A percentile compares a stretch with the other conserved stretches of the same genome.
Evolutionary conservation across 768 basidiomycete species (phyloP).

Genomic region (Tricholoma sp.): DNA sequence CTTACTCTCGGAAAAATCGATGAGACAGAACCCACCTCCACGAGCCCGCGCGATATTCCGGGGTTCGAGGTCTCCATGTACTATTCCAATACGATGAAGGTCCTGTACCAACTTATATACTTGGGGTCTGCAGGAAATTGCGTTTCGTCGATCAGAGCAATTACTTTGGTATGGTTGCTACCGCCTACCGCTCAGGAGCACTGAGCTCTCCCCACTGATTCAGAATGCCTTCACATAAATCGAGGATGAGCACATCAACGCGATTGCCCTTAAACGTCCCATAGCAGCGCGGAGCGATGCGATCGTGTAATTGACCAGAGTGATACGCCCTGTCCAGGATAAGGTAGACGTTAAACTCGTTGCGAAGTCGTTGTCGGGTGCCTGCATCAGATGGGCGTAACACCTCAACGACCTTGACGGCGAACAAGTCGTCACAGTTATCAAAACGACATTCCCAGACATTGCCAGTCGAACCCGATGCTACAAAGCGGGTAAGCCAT

Average conservation of each 20-base stretch:
- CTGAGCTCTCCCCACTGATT: constrained; percentile 15
- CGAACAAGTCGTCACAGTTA: constrained; percentile 7
- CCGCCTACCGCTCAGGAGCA: constrained; percentile 14
- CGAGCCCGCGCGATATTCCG: constrained; percentile 14
- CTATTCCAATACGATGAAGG: constrained; percentile 16
- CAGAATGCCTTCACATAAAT: constrained; percentile 16
- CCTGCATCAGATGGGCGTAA: constrained; percentile 12
- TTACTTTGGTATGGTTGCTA: constrained; percentile 8
- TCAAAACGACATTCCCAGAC: constrained; percentile 18
- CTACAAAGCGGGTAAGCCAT: too few species aligned
- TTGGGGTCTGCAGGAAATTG: too few species aligned
- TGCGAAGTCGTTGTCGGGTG: constrained; percentile 14
- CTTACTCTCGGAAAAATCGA: constrained; percentile 16
- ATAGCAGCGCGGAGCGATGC: too few species aligned
- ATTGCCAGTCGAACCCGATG: constrained; percentile 17
- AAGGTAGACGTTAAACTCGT: too few species aligned
- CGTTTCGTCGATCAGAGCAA: too few species aligned
- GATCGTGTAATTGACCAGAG: constrained; percentile 11
- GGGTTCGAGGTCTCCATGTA: constrained; percentile 17
- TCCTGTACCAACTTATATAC: constrained; percentile 14
- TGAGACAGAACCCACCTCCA: constrained; percentile 15
- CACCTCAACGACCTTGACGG: constrained; percentile 14
- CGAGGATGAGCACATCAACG: constrained; percentile 16
- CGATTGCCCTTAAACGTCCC: constrained; percentile 14
- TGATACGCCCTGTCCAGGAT: constrained; percentile 14